A percentile compares a stretch with the other conserved stretches of the same genome.
Evolutionary conservation across 2,329 filamentous ascomycete species (phyloP).

Genomic region (Clarireedia sp.): DNA sequence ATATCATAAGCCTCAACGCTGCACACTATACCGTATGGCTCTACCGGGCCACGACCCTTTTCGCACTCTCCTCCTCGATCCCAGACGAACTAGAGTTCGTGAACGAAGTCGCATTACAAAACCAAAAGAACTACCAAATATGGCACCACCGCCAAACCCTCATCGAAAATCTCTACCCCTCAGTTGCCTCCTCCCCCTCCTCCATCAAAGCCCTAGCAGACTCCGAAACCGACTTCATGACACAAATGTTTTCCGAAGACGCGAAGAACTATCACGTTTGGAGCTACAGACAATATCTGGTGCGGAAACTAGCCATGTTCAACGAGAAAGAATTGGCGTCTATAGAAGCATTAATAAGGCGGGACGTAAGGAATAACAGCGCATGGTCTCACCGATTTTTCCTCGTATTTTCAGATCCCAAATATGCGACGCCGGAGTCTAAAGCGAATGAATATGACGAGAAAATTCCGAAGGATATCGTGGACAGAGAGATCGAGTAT

Average conservation of each 20-base stretch:
- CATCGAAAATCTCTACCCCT: conserved; percentile 48
- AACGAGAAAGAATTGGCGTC: conserved; percentile 55
- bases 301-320: conserved; percentile 59
- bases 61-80: conserved; percentile 41
- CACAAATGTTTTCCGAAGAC: conserved; percentile 73
- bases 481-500: conserved; percentile 70
- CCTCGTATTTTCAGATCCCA: conserved; percentile 66
- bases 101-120: conserved; percentile 69
- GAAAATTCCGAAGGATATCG: conserved; percentile 50
- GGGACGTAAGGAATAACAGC: conserved; percentile 90
- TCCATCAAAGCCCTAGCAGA: conserved; percentile 48
- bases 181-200: conserved; percentile 52
- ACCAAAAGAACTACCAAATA: conserved; percentile 98
- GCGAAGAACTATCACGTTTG: conserved; percentile 98
- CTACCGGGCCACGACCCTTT: conserved; percentile 76
- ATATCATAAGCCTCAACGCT: conserved; percentile 87
- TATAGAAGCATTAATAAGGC: conserved; percentile 63
- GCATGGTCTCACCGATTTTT: conserved; percentile 98
- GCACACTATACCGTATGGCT: conserved; percentile 99
- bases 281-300: conserved; percentile 77
- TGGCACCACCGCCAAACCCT: conserved; percentile 71
- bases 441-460: conserved; percentile 46
- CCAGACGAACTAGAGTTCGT: conserved; percentile 69
- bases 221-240: conserved; percentile 69
- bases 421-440: conserved; percentile 37